Evolutionary conservation across 2,329 filamentous ascomycete genomes (phyloP).

Genomic region (Monosporascus ibericus): DNA sequence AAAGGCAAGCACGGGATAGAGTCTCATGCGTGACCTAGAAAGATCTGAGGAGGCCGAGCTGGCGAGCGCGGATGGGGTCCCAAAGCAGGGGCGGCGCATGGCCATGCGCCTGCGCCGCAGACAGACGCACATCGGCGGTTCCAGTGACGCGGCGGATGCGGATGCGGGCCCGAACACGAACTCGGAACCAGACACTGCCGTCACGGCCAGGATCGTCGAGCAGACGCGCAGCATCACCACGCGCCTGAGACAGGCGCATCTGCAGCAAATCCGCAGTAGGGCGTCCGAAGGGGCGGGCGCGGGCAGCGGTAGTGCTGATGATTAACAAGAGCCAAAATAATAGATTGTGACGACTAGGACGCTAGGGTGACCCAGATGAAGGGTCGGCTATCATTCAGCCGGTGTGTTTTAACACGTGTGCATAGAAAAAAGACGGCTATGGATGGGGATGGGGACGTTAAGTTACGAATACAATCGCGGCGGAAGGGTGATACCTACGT

Average conservation of each 20-base stretch:
- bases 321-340: no score
- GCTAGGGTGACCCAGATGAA: no score
- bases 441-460: no score
- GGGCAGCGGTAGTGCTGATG: no score
- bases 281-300: no score
- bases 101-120: conserved; percentile 7
- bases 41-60: conserved; percentile 10
- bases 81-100: conserved; percentile 4
- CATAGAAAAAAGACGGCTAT: no score
- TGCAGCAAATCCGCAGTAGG: not conserved
- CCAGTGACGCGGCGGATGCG: conserved; percentile 13
- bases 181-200: not conserved
- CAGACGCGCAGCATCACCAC: not conserved
- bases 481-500: no score
- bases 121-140: not conserved
- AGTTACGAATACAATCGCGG: no score
- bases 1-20: conserved; percentile 17
- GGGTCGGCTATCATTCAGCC: no score
- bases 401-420: no score
- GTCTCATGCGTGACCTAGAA: conserved; percentile 12
- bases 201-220: not conserved
- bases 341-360: no score
- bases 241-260: not conserved
- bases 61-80: conserved; percentile 5
- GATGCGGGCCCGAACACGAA: conserved; percentile 8